These are phyloP conservation scores for Pseudogymnoascus sp. DNA, from an alignment of 2,329 filamentous ascomycete species.

Conservation along the genomic window DNA sequence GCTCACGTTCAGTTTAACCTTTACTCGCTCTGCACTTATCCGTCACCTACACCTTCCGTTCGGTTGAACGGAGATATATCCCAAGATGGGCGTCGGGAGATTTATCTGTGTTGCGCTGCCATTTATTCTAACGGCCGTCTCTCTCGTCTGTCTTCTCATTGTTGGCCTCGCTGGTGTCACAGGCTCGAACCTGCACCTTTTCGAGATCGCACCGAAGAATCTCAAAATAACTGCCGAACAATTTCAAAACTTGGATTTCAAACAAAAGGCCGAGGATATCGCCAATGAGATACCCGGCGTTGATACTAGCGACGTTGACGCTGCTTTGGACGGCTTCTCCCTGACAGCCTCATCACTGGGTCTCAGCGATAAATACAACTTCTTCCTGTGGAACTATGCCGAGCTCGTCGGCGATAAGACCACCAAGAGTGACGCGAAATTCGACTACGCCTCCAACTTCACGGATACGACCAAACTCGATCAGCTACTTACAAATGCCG, in stretches of 20 bases:
- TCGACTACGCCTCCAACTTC: conserved; percentile 68
- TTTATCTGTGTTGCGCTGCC: conserved; percentile 82
- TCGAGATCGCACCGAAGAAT: conserved; percentile 53
- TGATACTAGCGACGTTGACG: background rate
- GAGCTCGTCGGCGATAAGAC: conserved; percentile 40
- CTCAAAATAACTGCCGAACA: conserved; percentile 40
- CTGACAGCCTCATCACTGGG: conserved; percentile 50
- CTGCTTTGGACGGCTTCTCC: conserved; percentile 30
- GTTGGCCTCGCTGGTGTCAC: conserved; percentile 47
- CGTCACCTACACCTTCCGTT: background rate
- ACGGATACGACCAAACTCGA: conserved; percentile 59
- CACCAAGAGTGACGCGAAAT: conserved; percentile 62
- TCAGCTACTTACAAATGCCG: conserved; percentile 39
- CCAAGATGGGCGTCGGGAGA: conserved; percentile 53
- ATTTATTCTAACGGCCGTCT: conserved; percentile 69
- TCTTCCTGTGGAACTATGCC: conserved; percentile 87
- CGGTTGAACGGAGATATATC: conserved; percentile 1
- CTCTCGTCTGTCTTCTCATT: conserved; percentile 60
- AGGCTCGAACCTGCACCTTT: conserved; percentile 49
- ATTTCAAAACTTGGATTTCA: conserved; percentile 26
- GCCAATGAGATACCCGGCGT: background rate
- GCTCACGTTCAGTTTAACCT: background rate
- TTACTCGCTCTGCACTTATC: background rate
- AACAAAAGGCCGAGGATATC: background rate
- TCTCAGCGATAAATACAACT: conserved; percentile 64